Percentiles rank a stretch among this genome's conserved stretches.
phyloP scores from a whole-genome alignment of 2,329 filamentous ascomycete species.

The Pseudogymnoascus sp. region DNA sequence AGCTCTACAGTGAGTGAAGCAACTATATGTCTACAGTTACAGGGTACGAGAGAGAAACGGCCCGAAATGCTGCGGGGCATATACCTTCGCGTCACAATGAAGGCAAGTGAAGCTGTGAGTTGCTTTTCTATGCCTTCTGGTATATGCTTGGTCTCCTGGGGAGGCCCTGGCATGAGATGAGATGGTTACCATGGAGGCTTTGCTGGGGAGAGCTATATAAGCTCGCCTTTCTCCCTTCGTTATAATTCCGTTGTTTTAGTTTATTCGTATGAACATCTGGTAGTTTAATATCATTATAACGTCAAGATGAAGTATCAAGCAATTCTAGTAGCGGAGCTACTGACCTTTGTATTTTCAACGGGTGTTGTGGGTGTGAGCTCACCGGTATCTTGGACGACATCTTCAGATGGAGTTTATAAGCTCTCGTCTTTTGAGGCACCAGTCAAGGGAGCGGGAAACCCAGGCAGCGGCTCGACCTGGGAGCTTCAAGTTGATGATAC shows the following conservation, averaged over 20 bases:
- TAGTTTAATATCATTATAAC: neutral
- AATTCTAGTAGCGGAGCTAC: neutral
- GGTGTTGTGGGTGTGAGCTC: neutral
- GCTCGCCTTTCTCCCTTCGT: neutral
- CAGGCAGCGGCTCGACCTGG: constrained; percentile 28
- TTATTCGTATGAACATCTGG: neutral
- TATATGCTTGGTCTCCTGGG: neutral
- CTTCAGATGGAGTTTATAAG: constrained; percentile 7
- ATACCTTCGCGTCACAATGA: neutral
- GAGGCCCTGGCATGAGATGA: neutral
- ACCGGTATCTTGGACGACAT: constrained; percentile 2
- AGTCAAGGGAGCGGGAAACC: neutral
- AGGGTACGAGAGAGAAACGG: neutral
- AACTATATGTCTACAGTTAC: neutral
- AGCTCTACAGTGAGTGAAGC: neutral
- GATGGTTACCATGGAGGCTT: neutral
- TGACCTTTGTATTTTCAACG: constrained; percentile 7
- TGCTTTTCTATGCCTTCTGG: neutral
- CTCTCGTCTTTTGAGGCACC: constrained; percentile 24
- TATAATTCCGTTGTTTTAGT: neutral
- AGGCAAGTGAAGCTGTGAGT: neutral
- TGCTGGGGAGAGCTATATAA: neutral
- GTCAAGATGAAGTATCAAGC: constrained; percentile 19
- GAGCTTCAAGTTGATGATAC: constrained; percentile 34
- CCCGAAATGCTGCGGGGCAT: neutral